Conservation (phyloP, 2,329 filamentous ascomycete species). For the Macrophomina pseudophaseolina region DNA sequence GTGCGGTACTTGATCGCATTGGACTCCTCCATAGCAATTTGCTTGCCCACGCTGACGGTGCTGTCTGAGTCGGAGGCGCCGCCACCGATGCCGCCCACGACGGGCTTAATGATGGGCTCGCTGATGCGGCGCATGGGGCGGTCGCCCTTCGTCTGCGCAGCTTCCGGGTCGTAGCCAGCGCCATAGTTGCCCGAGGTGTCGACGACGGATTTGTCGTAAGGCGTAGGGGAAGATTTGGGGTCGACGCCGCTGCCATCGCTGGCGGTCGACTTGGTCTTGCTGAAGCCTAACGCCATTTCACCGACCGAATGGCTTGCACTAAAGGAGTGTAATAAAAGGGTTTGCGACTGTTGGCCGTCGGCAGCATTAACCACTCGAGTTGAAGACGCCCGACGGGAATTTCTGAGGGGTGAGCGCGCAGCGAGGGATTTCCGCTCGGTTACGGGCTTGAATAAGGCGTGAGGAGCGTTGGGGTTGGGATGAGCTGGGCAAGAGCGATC, state of each 20-base stretch:
- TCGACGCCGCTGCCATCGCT: conserved; percentile 2
- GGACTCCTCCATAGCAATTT: conserved; percentile 76
- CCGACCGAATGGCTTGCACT: conserved; percentile 51
- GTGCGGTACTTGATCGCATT: conserved; percentile 89
- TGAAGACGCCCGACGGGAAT: no score
- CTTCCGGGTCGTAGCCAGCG: conserved; percentile 34
- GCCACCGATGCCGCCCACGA: conserved; percentile 33
- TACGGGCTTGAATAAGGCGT: conserved; percentile 21
- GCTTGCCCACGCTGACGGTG: conserved; percentile 60
- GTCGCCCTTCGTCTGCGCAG: conserved; percentile 37
- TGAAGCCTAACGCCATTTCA: conserved; percentile 58
- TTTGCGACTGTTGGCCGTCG: conserved; percentile 37
- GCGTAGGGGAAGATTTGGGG: conserved; percentile 20
- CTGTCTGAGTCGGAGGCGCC: conserved; percentile 46
- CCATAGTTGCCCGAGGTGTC: conserved; percentile 8
- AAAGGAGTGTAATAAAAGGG: conserved; percentile 47
- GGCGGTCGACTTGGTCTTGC: conserved; percentile 20
- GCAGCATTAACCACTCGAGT: conserved; percentile 45
- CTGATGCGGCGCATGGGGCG: conserved; percentile 51
- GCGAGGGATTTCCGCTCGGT: conserved; percentile 28
- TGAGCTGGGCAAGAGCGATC: neutral
- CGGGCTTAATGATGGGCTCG: conserved; percentile 42
- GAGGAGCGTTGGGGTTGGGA: neutral
- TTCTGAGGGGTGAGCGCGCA: conserved; percentile 12
- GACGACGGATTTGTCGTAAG: conserved; percentile 24